Percentiles rank a stretch among this genome's conserved stretches.
Conservation (phyloP, 2,329 filamentous ascomycete genomes). For the Neofusicoccum umdonicola region DNA sequence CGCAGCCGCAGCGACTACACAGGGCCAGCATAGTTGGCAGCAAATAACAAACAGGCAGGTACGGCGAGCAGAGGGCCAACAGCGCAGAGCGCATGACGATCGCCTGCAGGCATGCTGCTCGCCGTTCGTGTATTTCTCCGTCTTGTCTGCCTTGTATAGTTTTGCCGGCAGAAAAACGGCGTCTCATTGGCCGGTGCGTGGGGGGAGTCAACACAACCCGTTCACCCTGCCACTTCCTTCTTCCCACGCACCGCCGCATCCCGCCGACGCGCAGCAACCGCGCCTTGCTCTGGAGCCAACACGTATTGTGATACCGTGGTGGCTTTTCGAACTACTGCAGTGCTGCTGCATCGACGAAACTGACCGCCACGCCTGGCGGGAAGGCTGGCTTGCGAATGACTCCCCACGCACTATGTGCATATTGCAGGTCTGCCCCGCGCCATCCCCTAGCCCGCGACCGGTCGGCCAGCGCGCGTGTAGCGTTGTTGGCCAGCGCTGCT, state of each 20-base stretch:
- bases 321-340: too few relatives aligned
- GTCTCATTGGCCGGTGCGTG: background rate
- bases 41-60: background rate
- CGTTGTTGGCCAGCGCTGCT: background rate
- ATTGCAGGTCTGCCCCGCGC: background rate
- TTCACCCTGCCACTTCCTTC: background rate
- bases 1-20: background rate
- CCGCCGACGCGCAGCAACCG: background rate
- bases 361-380: background rate
- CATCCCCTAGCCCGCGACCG: background rate
- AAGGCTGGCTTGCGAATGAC: background rate
- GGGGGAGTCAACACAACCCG: background rate
- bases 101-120: background rate
- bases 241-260: background rate
- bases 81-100: background rate
- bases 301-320: too few relatives aligned
- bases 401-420: background rate
- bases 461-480: background rate
- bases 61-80: background rate
- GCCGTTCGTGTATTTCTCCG: background rate
- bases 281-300: background rate
- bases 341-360: background rate
- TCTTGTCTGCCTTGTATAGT: background rate
- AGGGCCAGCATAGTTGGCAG: background rate
- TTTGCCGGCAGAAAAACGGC: slow-evolving; percentile 9